Conservation (phyloP, 2,329 filamentous ascomycete genomes). For the Verticillium nonalfalfae region DNA sequence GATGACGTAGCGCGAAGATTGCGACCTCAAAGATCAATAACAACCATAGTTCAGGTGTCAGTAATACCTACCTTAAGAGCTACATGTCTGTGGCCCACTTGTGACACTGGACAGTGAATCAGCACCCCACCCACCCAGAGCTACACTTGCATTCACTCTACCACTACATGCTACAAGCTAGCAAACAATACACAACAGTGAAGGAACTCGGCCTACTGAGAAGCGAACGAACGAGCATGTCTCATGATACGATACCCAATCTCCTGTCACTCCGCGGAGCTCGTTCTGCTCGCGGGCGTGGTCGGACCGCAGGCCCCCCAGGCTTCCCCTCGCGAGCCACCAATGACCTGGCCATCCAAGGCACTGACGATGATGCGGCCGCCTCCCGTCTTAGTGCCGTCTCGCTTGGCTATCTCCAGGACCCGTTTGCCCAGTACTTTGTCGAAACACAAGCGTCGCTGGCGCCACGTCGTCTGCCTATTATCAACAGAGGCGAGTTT, state of each 20-base stretch:
- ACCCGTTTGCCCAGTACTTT: constrained; percentile 71
- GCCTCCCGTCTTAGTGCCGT: constrained; percentile 87
- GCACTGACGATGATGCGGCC: constrained; percentile 87
- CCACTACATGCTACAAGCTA: too few species aligned
- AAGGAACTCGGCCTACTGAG: too few species aligned
- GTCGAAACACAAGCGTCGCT: constrained; percentile 42
- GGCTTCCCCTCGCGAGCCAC: constrained; percentile 19
- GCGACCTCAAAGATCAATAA: too few species aligned
- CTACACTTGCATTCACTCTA: too few species aligned
- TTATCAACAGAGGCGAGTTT: constrained; percentile 81
- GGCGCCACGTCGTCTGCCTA: constrained; percentile 64
- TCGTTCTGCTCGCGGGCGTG: constrained; percentile 26
- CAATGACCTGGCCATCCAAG: constrained; percentile 73
- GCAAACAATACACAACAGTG: too few species aligned
- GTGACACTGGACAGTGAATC: too few species aligned
- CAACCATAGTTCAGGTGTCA: too few species aligned
- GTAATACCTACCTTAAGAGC: too few species aligned
- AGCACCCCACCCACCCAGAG: too few species aligned
- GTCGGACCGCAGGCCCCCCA: constrained; percentile 24
- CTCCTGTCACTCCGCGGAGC: constrained; percentile 54
- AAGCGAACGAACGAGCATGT: constrained; percentile 40
- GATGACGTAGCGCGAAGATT: too few species aligned
- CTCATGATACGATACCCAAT: constrained; percentile 72
- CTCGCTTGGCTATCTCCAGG: constrained; percentile 74
- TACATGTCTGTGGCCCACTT: too few species aligned